phyloP scores from a whole-genome alignment of 208 protist species.

The Vickermania spadyakhi region DNA sequence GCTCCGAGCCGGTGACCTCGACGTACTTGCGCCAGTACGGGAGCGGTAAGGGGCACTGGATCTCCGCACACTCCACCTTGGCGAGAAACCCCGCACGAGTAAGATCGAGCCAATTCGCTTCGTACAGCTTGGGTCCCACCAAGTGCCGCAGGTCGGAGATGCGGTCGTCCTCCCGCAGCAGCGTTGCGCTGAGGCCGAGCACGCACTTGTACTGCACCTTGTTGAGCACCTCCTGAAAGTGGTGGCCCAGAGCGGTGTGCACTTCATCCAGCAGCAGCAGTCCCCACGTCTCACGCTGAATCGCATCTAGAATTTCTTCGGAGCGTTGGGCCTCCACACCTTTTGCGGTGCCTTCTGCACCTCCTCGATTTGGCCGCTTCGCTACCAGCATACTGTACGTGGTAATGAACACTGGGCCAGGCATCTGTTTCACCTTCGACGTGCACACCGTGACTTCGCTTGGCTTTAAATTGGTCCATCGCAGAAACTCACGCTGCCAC shows the following conservation, averaged over 20 bases:
- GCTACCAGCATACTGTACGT: conserved; percentile 99
- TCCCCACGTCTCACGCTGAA: conserved; percentile 91
- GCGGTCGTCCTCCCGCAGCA: conserved; percentile 96
- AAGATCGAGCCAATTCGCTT: conserved; percentile 99
- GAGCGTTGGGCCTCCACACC: conserved; percentile 44
- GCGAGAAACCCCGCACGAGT: conserved; percentile 94
- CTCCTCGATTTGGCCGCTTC: conserved; percentile 24
- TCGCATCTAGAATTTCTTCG: conserved; percentile 53
- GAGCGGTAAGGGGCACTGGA: conserved; percentile 95
- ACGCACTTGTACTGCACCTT: conserved; percentile 95
- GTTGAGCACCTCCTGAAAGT: conserved; percentile 94
- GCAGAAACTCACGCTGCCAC: conserved; percentile 93
- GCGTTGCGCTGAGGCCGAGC: conserved; percentile 97
- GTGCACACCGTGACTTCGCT: conserved; percentile 77
- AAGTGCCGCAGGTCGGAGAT: conserved; percentile 97
- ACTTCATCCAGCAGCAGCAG: conserved; percentile 99
- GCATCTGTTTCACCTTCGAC: conserved; percentile 69
- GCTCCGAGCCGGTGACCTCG: background rate
- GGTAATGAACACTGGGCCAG: conserved; percentile 94
- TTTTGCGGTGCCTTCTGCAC: conserved; percentile 8
- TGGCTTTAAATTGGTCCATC: conserved; percentile 83
- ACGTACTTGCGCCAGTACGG: conserved; percentile 59
- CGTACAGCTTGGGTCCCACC: conserved; percentile 99
- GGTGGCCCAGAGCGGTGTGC: conserved; percentile 95
- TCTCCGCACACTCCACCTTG: conserved; percentile 95